Percentiles rank a stretch among this genome's conserved stretches.
Conservation (phyloP, 371 early-diverging fungal genomes). For the Mortierella sp. region DNA sequence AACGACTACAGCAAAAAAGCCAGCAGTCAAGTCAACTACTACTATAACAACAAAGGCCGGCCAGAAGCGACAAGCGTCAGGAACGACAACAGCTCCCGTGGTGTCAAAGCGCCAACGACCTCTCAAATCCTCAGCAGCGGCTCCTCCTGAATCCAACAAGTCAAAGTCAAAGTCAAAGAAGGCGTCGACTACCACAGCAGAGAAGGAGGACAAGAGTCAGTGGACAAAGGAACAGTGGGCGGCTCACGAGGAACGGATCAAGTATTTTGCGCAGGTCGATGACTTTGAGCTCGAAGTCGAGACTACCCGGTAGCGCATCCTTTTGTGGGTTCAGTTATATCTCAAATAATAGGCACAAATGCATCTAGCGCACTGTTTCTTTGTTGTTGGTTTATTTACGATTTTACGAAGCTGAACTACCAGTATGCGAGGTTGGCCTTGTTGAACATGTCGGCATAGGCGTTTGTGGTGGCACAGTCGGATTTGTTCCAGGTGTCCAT, state of each 20-base stretch:
- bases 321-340: too few species aligned
- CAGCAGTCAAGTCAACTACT: not conserved
- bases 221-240: conserved; percentile 30
- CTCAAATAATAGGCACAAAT: too few species aligned
- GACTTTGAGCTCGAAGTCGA: conserved; percentile 52
- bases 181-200: not conserved
- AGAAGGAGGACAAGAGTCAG: conserved; percentile 21
- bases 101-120: not conserved
- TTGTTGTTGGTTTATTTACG: too few species aligned
- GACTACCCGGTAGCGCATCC: not conserved
- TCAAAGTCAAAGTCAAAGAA: conserved; percentile 9
- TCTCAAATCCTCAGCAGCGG: not conserved
- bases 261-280: conserved; percentile 44
- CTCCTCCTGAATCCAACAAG: not conserved
- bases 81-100: not conserved
- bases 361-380: too few species aligned
- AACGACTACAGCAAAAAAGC: not conserved
- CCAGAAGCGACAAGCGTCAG: conserved; percentile 12
- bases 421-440: conserved; percentile 30
- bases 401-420: conserved; percentile 23
- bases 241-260: conserved; percentile 36
- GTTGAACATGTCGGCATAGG: conserved; percentile 57
- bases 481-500: conserved; percentile 53
- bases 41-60: not conserved
- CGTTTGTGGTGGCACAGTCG: conserved; percentile 58